Base-by-base conservation (phyloP, 345 rosid genomes). In the Rhodomyrtus tomentosa region DNA sequence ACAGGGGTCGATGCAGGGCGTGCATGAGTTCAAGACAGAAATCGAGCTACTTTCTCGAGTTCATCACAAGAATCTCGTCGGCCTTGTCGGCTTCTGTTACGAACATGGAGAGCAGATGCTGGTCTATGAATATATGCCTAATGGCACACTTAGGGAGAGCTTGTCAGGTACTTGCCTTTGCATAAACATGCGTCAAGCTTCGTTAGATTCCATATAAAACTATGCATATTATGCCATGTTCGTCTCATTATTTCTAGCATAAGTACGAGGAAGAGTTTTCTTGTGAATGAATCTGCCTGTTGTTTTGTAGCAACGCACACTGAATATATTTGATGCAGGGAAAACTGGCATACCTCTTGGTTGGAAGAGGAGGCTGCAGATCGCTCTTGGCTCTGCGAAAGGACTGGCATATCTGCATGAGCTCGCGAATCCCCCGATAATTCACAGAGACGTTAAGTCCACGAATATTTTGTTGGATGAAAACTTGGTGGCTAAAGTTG, bases 41-140 rank as follows among this genome's bases (percentile, higher is more conserved):
- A 96, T 96, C 50, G 99, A 96, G 92, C 87, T 96, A 91, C 98
- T 96, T 55, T 96, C 99, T 20, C 88, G 99, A 83, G 99, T 95
- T 83, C 99, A 97, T 87, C 99, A 97, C 92, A 97, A 93, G 88
- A 97, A 97, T 85, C 95, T 97, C 5, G 94, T 95, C 22, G 94
- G 94, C 16, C 99, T 97, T 81, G 91, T 97, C 5, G 99, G 99
- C 5, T 95, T 97, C 86, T 95, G 98, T 85, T 93, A 95, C 72
- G 98, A 97, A 81, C 98, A 94, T 90, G 96, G 98, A 82, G 98
- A 97, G 55, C 99, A 97, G 87, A 94, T 97, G 94, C 89, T 97
- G 85, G 94, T 95, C 42, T 97, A 97, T 82, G 99, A 97, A 87
- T 97, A 55, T 87, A 92, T 97, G 96, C 88, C 98, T 54, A 95